Evolutionary conservation across 164 flowering plant genomes (phyloP), one percentile per base, ranked within the genome.

Genomic region (Saururus chinensis): DNA sequence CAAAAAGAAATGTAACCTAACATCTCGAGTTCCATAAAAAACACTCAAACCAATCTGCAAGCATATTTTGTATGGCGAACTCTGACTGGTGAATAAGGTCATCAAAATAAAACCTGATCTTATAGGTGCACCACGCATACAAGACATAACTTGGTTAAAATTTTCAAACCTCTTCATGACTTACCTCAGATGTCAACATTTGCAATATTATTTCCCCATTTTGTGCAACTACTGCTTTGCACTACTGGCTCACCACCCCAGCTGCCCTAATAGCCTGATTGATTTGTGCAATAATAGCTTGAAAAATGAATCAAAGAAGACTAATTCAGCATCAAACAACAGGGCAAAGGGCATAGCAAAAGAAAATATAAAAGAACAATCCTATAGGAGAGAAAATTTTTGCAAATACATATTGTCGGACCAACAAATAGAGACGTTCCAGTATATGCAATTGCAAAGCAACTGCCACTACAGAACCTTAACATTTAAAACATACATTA

Each of bases 381-480:
- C 6, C 22, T 22, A 53, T 5, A 53, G 10, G 56, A 53, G 23
- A 23, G 14, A 8, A 12, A 45, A 12, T 12, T 12, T 13, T 45
- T 12, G 14, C 49, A 9, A 13, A 9, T 12, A 55, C 55, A 76
- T 70, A 92, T 96, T 67, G 95, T 80, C 24, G 98, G 98, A 66
- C 95, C 98, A 23, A 85, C 86, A 79, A 92, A 56, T 66, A 92
- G 68, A 54, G 95, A 89, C 22, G 96, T 89, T 64, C 98, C 98
- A 56, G 96, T 85, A 68, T 88, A 96, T 30, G 95, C 96, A 73
- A 92, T 88, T 51, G 96, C 98, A 0, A 95, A 70, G 68, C 98
- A 92, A 51, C 98, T 85, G 52, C 69, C 70, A 45, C 76, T 61
- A 65, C 98, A 88, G 69, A 68, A 81, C 52, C 92, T 96, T 92